phyloP scores from a whole-genome alignment of 768 basidiomycete genomes.

The Leucosporidium yakuticum region DNA sequence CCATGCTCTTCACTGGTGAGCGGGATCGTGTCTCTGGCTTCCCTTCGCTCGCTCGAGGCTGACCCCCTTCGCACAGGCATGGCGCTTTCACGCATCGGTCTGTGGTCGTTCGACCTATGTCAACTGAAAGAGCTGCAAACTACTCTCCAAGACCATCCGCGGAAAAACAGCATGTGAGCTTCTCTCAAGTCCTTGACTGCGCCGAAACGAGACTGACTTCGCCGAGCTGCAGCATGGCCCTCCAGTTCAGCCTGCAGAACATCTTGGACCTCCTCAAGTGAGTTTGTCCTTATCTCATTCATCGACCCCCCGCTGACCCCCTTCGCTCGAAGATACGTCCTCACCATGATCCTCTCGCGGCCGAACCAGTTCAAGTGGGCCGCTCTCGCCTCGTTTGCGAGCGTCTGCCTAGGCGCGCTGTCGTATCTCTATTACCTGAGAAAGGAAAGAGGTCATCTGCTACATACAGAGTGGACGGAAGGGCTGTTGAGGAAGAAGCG shows the following conservation, averaged over 20 bases:
- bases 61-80: constrained; percentile 43
- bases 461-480: constrained; percentile 33
- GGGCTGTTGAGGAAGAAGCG: background rate
- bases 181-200: background rate
- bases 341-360: constrained; percentile 44
- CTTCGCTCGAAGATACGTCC: constrained; percentile 40
- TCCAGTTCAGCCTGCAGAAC: constrained; percentile 48
- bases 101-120: constrained; percentile 55
- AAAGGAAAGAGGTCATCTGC: constrained; percentile 38
- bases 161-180: constrained; percentile 47
- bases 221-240: constrained; percentile 34
- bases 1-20: constrained; percentile 49
- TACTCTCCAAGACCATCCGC: constrained; percentile 48
- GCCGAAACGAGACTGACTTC: background rate
- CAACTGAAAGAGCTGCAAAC: constrained; percentile 53
- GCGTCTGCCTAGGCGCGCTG: constrained; percentile 40
- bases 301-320: constrained; percentile 30
- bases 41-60: background rate
- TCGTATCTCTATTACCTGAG: constrained; percentile 29
- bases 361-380: constrained; percentile 40
- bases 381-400: constrained; percentile 44
- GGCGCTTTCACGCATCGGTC: constrained; percentile 50
- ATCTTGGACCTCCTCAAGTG: constrained; percentile 38
- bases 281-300: background rate
- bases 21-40: background rate